Conservation (phyloP, 2,329 filamentous ascomycete species). For the Ceratocystis diversiconidia region DNA sequence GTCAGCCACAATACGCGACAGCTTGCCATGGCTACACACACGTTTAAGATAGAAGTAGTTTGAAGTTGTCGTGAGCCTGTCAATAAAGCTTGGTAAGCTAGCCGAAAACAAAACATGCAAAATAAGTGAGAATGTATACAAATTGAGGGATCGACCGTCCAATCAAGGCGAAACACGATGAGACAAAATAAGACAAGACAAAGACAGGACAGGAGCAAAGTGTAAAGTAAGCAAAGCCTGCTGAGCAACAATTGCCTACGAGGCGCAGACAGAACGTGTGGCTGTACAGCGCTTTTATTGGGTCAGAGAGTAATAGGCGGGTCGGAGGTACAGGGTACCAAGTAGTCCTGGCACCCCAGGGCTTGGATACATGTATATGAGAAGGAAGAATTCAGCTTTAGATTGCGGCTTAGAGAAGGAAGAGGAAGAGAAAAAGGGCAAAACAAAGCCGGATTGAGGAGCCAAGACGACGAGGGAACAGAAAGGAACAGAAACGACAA, state of each 20-base stretch:
- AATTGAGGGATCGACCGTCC: too few relatives aligned
- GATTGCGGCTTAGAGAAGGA: background rate
- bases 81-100: too few relatives aligned
- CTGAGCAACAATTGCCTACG: background rate
- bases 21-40: background rate
- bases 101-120: too few relatives aligned
- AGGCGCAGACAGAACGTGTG: constrained; percentile 3
- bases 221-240: too few relatives aligned
- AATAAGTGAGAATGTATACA: too few relatives aligned
- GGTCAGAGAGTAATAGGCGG: background rate
- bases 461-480: background rate
- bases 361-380: background rate
- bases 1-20: background rate
- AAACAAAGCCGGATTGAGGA: background rate
- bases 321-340: background rate
- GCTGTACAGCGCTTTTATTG: background rate
- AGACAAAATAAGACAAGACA: too few relatives aligned
- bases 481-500: background rate
- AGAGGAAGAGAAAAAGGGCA: background rate
- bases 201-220: too few relatives aligned
- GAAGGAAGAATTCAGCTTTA: background rate
- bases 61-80: too few relatives aligned
- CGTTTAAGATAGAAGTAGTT: too few relatives aligned
- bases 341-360: background rate
- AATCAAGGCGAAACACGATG: too few relatives aligned